Evolutionary conservation across 352 stramenopile genomes (phyloP).

Genomic region (Elongisporangium senticosum): DNA sequence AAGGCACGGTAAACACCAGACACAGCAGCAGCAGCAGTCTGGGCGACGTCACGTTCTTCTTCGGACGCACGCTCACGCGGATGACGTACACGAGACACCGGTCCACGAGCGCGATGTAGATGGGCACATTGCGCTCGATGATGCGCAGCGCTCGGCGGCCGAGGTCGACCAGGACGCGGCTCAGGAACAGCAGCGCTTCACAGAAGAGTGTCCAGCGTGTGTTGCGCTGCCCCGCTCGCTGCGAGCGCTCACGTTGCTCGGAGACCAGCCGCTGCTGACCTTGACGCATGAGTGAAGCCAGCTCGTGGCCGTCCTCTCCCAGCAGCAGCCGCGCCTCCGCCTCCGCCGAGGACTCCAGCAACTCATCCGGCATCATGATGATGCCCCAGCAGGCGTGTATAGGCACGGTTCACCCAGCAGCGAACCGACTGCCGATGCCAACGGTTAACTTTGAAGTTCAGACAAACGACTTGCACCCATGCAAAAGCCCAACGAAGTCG

Average conservation of each 20-base stretch:
- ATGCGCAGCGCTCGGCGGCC: slow-evolving; percentile 31
- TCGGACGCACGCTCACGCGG: slow-evolving; percentile 27
- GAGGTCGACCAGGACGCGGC: slow-evolving; percentile 43
- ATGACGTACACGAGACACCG: slow-evolving; percentile 43
- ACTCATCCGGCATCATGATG: too few relatives aligned
- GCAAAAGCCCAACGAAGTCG: too few relatives aligned
- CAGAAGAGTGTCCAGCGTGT: slow-evolving; percentile 37
- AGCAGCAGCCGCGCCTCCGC: too few relatives aligned
- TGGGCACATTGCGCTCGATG: slow-evolving; percentile 38
- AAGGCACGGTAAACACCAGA: slow-evolving; percentile 33
- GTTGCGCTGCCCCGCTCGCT: slow-evolving; percentile 7
- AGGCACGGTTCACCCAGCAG: too few relatives aligned
- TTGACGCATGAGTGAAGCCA: slow-evolving; percentile 37
- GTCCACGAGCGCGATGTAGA: slow-evolving; percentile 45
- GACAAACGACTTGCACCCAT: too few relatives aligned
- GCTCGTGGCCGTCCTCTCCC: slow-evolving; percentile 30
- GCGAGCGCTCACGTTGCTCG: slow-evolving; percentile 13
- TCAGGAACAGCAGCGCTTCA: slow-evolving; percentile 34
- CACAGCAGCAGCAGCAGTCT: slow-evolving; percentile 32
- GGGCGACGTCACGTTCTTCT: slow-evolving; percentile 28
- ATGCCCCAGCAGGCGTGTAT: too few relatives aligned
- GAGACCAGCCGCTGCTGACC: slow-evolving; percentile 21
- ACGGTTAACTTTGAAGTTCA: too few relatives aligned
- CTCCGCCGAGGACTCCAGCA: too few relatives aligned
- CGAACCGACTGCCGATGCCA: too few relatives aligned